Evolutionary conservation across 1,284 basidiomycete species (phyloP), one percentile per base, ranked within the genome.

Genomic region (Malassezia cuniculi): DNA sequence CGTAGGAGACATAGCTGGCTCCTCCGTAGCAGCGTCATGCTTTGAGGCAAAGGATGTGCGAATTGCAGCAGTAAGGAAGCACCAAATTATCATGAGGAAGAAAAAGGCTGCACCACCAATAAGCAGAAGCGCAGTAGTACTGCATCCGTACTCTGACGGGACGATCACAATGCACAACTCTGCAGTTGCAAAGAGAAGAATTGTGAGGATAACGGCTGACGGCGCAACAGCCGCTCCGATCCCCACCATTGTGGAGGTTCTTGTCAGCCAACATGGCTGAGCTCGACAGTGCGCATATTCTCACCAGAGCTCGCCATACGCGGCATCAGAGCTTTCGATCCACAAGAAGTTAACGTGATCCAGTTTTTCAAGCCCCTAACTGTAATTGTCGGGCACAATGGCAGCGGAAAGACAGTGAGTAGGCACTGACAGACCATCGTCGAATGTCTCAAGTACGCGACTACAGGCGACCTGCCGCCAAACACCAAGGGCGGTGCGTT

Each of bases 401-500:
- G 93, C 11, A 89, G 84, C 55, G 93, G 93, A 35, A 99, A 99
- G 73, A 99, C 93, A 14, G 76, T 76, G 36, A 15, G 49, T 29
- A 7, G 11, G 19, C 9, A 8, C 19, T 29, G 10, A 1, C 53
- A 77, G 60, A 97, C 90, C 1, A 84, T 97, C 66, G 97, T 99
- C 69, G 93, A 97, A 73, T 97, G 90, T 69, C 77, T 97, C 65
- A 97, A 97, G 72, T 99, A 97, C 68, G 86, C 86, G 4, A 94
- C 90, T 0, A 97, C 93, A 0, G 93, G 93, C 22, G 89, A 97
- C 68, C 79, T 97, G 54, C 93, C 93, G 0, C 86, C 93, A 0
- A 94, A 94, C 66, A 87, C 89, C 21, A 87, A 90, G 52, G 90
- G 90, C 19, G 93, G 93, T 20, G 93, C 93, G 0, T 99, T 97